Evolutionary conservation across 2,329 filamentous ascomycete genomes (phyloP), one percentile per base, ranked within the genome.

Genomic region (Aureobasidium sp.): DNA sequence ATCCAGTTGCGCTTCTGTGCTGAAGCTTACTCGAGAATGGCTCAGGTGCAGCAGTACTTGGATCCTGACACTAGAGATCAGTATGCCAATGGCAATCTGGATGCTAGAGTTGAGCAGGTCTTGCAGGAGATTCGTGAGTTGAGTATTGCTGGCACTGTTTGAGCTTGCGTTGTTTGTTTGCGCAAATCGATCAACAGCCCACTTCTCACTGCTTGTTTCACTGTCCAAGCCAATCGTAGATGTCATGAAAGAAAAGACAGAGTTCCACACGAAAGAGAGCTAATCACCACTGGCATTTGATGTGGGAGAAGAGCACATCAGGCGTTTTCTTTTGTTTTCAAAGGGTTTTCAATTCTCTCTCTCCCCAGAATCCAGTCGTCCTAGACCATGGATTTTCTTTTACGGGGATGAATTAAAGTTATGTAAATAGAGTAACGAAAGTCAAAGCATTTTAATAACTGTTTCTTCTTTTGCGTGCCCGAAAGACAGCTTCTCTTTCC

Each of bases 1-100:
- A 99, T 99, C 67, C 94, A 99, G 78, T 76, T 99, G 70, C 84
- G 94, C 42, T 99, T 99, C 79, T 99, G 95, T 71, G 94, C 95
- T 8, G 94, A 99, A 77, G 94, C 94, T 1, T 99, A 99, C 76
- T 92, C 87, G 65, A 83, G 94, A 52, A 99, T 99, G 94, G 94
- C 95, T 29, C 95, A 99, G 79, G 95, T 99, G 62, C 94, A 99
- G 78, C 94, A 99, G 78, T 97, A 97, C 62, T 82, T 99, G 36
- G 94, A 97, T 73, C 89, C 93, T 34, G 91, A 96, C 71, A 97
- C 93, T 58, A 84, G 94, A 74, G 94, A 99, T 67, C 89, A 97
- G 76, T 99, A 99, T 75, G 94, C 94, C 1, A 86, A 91, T 69
- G 94, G 94, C 30, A 90, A 97, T 67, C 78, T 99, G 68, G 94